These are phyloP conservation scores for Cucumis cinereus DNA, from an alignment of 306 rosid genomes.

Conservation along the genomic window DNA sequence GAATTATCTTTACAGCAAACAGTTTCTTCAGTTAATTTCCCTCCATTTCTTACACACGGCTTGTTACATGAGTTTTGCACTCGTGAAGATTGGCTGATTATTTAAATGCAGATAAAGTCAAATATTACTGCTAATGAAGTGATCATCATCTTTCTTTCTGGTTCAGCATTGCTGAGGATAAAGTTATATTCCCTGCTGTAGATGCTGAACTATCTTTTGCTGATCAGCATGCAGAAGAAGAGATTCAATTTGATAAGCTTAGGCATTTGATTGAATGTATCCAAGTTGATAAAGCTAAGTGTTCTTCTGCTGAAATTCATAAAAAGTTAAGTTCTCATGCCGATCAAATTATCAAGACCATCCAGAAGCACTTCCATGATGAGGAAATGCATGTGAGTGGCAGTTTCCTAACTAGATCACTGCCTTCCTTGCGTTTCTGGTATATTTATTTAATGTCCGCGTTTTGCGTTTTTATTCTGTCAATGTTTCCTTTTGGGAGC, in stretches of 20 bases:
- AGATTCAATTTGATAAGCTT: constrained; percentile 83
- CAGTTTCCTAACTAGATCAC: background rate
- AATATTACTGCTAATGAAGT: background rate
- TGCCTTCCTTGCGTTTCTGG: background rate
- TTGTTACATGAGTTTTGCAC: background rate
- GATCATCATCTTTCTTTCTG: constrained; percentile 12
- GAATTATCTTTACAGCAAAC: background rate
- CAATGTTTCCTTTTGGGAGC: background rate
- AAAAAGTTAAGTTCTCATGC: constrained; percentile 72
- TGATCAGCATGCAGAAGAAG: constrained; percentile 87
- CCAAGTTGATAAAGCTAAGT: constrained; percentile 60
- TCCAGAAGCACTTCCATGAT: constrained; percentile 64
- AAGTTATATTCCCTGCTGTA: constrained; percentile 89
- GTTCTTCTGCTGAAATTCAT: constrained; percentile 70
- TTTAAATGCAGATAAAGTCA: background rate
- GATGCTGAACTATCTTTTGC: constrained; percentile 77
- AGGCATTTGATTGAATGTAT: constrained; percentile 71
- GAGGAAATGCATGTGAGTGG: constrained; percentile 84
- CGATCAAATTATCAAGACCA: constrained; percentile 83
- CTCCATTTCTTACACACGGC: background rate
- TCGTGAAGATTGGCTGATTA: background rate
- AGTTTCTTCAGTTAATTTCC: background rate
- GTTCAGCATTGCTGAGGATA: constrained; percentile 95
- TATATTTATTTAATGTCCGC: background rate
- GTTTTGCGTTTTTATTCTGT: background rate